Evolutionary conservation across 2,329 filamentous ascomycete genomes (phyloP).

Genomic region (Beauveria sp.): DNA sequence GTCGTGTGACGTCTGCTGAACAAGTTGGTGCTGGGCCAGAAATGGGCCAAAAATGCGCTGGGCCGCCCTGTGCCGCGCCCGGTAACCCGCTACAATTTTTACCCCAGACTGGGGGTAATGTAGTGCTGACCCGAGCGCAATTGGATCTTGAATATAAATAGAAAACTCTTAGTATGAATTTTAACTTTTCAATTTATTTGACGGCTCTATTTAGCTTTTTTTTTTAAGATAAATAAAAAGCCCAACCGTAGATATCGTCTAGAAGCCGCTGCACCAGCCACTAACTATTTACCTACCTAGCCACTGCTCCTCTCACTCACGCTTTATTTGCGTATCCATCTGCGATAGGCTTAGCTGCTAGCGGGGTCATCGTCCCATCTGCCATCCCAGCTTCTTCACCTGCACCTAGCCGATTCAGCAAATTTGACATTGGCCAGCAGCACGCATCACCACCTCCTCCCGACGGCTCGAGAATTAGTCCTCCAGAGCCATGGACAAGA

Average conservation of each 20-base stretch:
- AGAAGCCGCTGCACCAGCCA: background rate
- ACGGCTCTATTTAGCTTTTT: too few relatives aligned
- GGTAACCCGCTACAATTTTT: background rate
- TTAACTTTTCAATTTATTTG: too few relatives aligned
- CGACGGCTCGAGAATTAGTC: background rate
- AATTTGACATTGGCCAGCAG: background rate
- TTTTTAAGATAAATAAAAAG: too few relatives aligned
- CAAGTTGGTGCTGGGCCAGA: background rate
- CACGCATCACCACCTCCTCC: background rate
- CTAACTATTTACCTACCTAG: too few relatives aligned
- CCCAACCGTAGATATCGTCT: background rate
- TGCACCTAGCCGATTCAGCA: background rate
- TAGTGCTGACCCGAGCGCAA: background rate
- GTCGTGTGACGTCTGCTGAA: background rate
- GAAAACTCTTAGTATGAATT: too few relatives aligned
- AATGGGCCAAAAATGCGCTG: background rate
- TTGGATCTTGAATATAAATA: too few relatives aligned
- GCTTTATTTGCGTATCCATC: background rate
- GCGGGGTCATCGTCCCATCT: slow-evolving; percentile 4
- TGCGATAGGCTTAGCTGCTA: background rate
- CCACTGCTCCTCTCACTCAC: background rate
- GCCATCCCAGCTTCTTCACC: background rate
- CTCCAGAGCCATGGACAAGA: slow-evolving; percentile 45
- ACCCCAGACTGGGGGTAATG: background rate
- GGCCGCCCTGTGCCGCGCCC: slow-evolving; percentile 5